Evolutionary conservation across 116 monocot species (phyloP).

Genomic region (Cymodocea nodosa): DNA sequence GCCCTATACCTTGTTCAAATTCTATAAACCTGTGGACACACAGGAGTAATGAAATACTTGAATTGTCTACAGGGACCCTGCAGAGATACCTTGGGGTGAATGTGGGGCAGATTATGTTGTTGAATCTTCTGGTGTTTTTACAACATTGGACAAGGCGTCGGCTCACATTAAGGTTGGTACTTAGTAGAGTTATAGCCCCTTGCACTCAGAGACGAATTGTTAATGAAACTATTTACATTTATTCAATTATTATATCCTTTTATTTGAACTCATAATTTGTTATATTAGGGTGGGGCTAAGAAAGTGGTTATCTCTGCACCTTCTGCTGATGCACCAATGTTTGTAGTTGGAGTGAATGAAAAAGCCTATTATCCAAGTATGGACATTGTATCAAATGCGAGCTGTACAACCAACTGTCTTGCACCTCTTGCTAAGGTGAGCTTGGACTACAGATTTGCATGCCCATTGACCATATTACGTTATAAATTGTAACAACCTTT

Average conservation of each 20-base stretch:
- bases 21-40: neutral
- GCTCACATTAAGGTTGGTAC: constrained; percentile 82
- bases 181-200: constrained; percentile 1
- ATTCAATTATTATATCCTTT: no score
- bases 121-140: constrained; percentile 99
- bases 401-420: constrained; percentile 98
- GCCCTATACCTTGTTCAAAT: neutral
- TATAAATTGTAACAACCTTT: no score
- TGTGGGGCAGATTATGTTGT: constrained; percentile 76
- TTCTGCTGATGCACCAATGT: constrained; percentile 98
- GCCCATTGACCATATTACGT: neutral
- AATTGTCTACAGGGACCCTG: constrained; percentile 31
- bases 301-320: constrained; percentile 37
- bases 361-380: constrained; percentile 35
- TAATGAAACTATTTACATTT: no score
- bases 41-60: neutral
- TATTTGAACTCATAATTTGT: neutral
- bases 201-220: no score
- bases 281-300: constrained; percentile 85
- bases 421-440: constrained; percentile 91
- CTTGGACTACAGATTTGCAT: neutral
- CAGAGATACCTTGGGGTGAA: constrained; percentile 69
- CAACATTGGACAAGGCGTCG: constrained; percentile 77
- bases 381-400: constrained; percentile 96
- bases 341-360: constrained; percentile 98